A percentile compares a stretch with the other conserved stretches of the same genome.
Evolutionary conservation across 345 rosid genomes (phyloP).

Genomic region (Aquilaria sinensis): DNA sequence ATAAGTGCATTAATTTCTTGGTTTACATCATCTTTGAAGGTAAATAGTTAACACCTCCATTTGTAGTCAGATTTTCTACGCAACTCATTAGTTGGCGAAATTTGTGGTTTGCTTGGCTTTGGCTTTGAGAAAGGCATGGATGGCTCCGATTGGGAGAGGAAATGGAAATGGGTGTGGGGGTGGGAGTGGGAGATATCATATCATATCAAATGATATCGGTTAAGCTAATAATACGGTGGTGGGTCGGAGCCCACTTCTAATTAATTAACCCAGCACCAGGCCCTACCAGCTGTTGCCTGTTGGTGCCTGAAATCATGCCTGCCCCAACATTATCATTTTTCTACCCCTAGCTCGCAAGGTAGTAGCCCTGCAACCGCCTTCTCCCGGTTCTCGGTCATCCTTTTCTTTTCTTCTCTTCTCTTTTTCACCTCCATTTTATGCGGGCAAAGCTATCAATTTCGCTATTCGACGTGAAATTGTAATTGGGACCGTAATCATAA

Average conservation of each 20-base stretch:
- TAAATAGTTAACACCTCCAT: no score
- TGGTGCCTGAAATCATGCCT: no score
- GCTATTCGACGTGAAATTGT: not conserved
- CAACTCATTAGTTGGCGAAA: no score
- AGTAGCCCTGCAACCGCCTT: not conserved
- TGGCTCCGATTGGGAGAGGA: no score
- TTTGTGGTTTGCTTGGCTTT: no score
- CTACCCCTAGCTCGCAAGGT: no score
- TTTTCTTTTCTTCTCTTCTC: not conserved
- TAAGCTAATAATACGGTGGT: conserved; percentile 14
- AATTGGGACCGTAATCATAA: not conserved
- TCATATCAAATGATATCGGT: conserved; percentile 25
- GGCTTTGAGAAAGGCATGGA: no score
- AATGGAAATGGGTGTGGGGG: not conserved
- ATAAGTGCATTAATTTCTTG: no score
- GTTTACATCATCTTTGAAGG: no score
- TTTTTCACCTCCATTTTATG: not conserved
- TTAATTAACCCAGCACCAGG: not conserved
- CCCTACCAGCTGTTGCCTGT: conserved; percentile 6
- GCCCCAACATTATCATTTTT: conserved; percentile 1
- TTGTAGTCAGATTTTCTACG: no score
- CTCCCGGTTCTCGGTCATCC: not conserved
- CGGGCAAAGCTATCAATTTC: not conserved
- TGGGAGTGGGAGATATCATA: conserved; percentile 17
- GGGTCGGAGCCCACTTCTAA: conserved; percentile 16